Conservation (phyloP, 768 basidiomycete species). For the Xerocomellus chrysenteron region DNA sequence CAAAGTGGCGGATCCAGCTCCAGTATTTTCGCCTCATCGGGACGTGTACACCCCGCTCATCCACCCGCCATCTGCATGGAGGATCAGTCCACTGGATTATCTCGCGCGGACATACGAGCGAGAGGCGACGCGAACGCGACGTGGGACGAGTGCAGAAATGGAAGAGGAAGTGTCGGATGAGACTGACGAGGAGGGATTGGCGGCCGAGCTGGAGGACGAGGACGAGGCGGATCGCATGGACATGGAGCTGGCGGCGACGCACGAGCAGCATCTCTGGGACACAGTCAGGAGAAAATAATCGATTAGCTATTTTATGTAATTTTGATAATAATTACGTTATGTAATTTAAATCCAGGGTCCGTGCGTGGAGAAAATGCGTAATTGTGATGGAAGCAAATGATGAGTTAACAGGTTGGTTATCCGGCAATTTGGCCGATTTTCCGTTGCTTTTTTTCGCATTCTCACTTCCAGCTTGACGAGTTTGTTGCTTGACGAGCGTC, state of each 20-base stretch:
- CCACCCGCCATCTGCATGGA: conserved; percentile 26
- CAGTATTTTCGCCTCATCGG: conserved; percentile 25
- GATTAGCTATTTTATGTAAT: conserved; percentile 7
- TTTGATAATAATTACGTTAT: conserved; percentile 13
- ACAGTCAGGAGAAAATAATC: background rate
- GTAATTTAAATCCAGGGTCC: conserved; percentile 20
- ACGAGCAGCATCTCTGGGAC: conserved; percentile 46
- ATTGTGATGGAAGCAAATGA: conserved; percentile 20
- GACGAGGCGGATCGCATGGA: conserved; percentile 41
- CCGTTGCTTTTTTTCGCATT: conserved; percentile 19
- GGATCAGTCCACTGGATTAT: conserved; percentile 9
- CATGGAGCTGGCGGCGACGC: conserved; percentile 24
- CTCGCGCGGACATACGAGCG: conserved; percentile 25
- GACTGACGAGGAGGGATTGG: conserved; percentile 39
- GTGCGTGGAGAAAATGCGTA: conserved; percentile 28
- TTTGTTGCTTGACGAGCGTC: conserved; percentile 19
- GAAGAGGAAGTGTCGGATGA: conserved; percentile 28
- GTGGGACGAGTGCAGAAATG: conserved; percentile 16
- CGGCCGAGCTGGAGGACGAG: conserved; percentile 44
- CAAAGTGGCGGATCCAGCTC: background rate
- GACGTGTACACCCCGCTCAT: conserved; percentile 38
- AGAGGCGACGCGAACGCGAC: conserved; percentile 18
- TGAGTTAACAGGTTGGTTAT: conserved; percentile 3
- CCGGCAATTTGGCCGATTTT: conserved; percentile 17
- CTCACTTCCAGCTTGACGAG: conserved; percentile 23